Evolutionary conservation across 441 rosid genomes (phyloP), one percentile per base, ranked within the genome.

Genomic region (Erodium trifolium): DNA sequence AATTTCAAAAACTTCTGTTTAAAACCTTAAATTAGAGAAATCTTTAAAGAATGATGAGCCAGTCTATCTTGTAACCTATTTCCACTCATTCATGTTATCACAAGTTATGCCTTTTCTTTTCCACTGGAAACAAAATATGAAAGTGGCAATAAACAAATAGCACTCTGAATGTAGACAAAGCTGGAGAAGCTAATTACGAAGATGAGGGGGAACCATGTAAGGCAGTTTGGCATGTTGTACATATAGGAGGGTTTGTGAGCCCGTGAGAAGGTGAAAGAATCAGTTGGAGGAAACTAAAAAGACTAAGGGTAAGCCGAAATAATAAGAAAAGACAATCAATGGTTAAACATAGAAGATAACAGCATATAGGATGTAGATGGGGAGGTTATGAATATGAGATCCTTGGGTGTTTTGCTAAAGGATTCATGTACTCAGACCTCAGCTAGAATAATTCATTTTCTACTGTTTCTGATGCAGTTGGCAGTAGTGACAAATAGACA

Each of bases 1-100:
- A 75, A 65, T 63, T 43, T 66, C 23, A 73, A 62, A 72, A 13
- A 70, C 66, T 57, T 62, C 7, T n/a, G 11, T 57, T 78, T 47
- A 82, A 66, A 65, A 67, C 67, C 67, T 70, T 51, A 9, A 57
- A 60, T 16, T 45, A 39, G 14, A 68, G 34, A 72, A 14, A 70
- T 34, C 16, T 29, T 18, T 5, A 31, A 60, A 34, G 19, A 13
- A 57, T 13, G 1, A 39, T 66, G 19, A 8, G 49, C 14, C 39
- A 0, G 53, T 57, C 72, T 49, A 67, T 45, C 57, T 5, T 53
- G 37, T 47, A 71, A 71, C 13, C 19, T 62, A 29, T 10, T 62
- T 67, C 60, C 4, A 23, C 12, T 67, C 41, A 4, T 29, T 68
- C 45, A 67, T 23, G 51, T 64, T 9, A 39, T 19, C 63, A 59